A percentile compares a stretch with the other conserved stretches of the same genome.
These are phyloP conservation scores for Kwoniella pini DNA, from an alignment of 768 basidiomycete genomes.

Conservation along the genomic window DNA sequence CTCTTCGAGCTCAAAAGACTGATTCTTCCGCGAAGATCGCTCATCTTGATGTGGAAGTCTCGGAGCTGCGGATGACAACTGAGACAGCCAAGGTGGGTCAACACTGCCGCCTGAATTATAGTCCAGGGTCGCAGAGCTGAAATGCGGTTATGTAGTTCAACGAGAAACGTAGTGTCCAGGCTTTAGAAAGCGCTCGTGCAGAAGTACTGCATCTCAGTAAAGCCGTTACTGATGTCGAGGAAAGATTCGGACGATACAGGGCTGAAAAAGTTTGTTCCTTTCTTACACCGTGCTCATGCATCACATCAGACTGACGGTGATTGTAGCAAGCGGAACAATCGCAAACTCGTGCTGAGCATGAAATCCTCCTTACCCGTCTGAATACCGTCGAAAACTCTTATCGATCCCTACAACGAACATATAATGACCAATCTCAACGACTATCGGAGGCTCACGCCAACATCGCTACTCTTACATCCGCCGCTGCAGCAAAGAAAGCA, in stretches of 20 bases:
- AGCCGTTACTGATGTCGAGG: conserved; percentile 71
- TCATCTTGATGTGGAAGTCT: conserved; percentile 56
- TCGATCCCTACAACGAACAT: conserved; percentile 70
- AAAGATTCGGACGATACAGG: conserved; percentile 80
- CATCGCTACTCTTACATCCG: conserved; percentile 71
- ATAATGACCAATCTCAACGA: conserved; percentile 71
- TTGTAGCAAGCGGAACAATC: conserved; percentile 62
- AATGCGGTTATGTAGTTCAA: conserved; percentile 65
- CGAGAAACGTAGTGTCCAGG: conserved; percentile 77
- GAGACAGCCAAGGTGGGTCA: conserved; percentile 69
- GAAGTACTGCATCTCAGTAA: conserved; percentile 71
- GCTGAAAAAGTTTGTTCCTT: conserved; percentile 64
- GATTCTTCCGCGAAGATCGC: conserved; percentile 59
- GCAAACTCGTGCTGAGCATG: conserved; percentile 73
- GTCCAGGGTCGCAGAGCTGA: conserved; percentile 5
- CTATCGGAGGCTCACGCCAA: conserved; percentile 74
- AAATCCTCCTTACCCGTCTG: conserved; percentile 69
- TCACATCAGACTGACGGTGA: neutral
- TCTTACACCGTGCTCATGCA: conserved; percentile 55
- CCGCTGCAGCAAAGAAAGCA: conserved; percentile 80
- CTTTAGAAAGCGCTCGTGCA: conserved; percentile 71
- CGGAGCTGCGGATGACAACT: conserved; percentile 58
- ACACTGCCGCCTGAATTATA: no score
- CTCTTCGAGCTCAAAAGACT: conserved; percentile 31
- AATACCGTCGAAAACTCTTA: conserved; percentile 68